Conservation (phyloP, 306 rosid genomes). For the Sicyos baderoa region DNA sequence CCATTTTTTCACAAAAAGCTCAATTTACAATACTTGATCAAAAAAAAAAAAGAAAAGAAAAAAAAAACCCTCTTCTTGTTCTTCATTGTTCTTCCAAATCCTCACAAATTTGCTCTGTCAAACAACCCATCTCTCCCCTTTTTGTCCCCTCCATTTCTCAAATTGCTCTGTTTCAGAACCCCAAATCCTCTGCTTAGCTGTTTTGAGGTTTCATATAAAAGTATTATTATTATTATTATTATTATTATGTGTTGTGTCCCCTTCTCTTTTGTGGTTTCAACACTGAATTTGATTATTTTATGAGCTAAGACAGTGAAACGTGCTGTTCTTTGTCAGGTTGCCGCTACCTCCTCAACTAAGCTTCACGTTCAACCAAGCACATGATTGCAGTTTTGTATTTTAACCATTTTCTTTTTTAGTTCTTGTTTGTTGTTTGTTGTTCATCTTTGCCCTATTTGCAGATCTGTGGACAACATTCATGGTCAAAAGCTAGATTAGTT, state of each 20-base stretch:
- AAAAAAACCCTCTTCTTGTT: constrained; percentile 15
- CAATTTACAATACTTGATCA: too few relatives aligned
- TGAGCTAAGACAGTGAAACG: constrained; percentile 29
- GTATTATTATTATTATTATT: too few relatives aligned
- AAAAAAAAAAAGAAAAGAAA: background rate
- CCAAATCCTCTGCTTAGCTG: constrained; percentile 58
- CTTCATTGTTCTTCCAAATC: constrained; percentile 20
- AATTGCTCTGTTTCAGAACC: background rate
- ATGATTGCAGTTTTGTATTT: constrained; percentile 38
- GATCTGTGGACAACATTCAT: constrained; percentile 19
- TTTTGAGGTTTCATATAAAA: constrained; percentile 23
- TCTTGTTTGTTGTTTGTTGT: constrained; percentile 11
- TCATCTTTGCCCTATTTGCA: constrained; percentile 26
- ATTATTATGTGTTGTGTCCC: background rate
- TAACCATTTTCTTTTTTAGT: constrained; percentile 6
- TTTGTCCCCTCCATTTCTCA: constrained; percentile 1
- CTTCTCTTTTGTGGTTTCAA: constrained; percentile 3
- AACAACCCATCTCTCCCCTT: constrained; percentile 15
- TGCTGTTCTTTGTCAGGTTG: constrained; percentile 16
- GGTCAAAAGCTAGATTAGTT: constrained; percentile 20
- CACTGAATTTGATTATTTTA: constrained; percentile 48
- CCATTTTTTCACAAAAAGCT: background rate
- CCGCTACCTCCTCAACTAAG: constrained; percentile 26
- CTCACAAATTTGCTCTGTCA: background rate
- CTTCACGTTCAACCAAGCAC: constrained; percentile 59